A percentile compares a stretch with the other conserved stretches of the same genome.
These are phyloP conservation scores for Metschnikowia arizonensis DNA, from an alignment of 805 yeast species.

Conservation along the genomic window DNA sequence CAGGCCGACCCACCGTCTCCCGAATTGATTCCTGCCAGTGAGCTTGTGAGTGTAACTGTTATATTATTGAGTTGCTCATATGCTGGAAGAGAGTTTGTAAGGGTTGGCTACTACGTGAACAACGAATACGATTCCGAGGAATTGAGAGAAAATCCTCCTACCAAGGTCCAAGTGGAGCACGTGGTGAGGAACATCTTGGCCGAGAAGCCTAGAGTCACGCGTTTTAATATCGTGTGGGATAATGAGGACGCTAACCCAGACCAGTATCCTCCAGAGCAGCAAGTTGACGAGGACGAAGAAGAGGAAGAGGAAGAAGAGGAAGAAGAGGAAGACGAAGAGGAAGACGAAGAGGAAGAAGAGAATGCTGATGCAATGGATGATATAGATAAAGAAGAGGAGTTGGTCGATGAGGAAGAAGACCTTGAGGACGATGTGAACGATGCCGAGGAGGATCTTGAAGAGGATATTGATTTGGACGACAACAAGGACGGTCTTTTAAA, in stretches of 20 bases:
- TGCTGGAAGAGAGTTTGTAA: slow-evolving; percentile 88
- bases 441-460: slow-evolving; percentile 11
- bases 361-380: slow-evolving; percentile 17
- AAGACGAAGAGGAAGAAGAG: slow-evolving; percentile 18
- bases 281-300: slow-evolving; percentile 44
- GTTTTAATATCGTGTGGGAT: slow-evolving; percentile 97
- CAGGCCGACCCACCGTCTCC: slow-evolving; percentile 97
- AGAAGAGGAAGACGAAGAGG: slow-evolving; percentile 21
- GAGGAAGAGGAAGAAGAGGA: slow-evolving; percentile 22
- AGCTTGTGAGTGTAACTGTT: slow-evolving; percentile 91
- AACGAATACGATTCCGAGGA: slow-evolving; percentile 95
- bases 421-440: slow-evolving; percentile 10
- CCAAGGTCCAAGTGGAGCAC: slow-evolving; percentile 87
- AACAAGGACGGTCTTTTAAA: slow-evolving; percentile 2
- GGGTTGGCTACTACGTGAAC: slow-evolving; percentile 97
- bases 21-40: slow-evolving; percentile 92
- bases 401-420: slow-evolving; percentile 16
- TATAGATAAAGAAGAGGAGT: slow-evolving; percentile 13
- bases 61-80: slow-evolving; percentile 89
- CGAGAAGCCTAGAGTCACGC: slow-evolving; percentile 95
- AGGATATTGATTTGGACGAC: slow-evolving; percentile 11
- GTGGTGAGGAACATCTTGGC: slow-evolving; percentile 93
- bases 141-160: slow-evolving; percentile 87
- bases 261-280: slow-evolving; percentile 74
- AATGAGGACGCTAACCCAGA: slow-evolving; percentile 60